Conservation (phyloP, 352 stramenopile species). For the Pythium dissimile region DNA sequence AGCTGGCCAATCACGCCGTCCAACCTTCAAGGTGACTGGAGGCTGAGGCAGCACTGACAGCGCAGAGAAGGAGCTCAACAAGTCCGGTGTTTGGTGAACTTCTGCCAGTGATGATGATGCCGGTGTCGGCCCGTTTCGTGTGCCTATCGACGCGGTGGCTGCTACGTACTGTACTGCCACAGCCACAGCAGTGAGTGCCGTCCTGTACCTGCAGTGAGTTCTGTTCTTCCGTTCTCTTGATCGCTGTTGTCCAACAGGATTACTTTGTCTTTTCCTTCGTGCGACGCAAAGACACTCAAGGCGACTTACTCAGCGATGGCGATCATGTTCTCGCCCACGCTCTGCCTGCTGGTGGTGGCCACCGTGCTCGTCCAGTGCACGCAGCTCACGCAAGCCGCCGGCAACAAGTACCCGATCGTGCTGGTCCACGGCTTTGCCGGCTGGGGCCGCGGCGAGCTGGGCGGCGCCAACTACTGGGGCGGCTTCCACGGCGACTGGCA, state of each 20-base stretch:
- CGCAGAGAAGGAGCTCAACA: too few species aligned
- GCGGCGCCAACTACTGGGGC: constrained; percentile 31
- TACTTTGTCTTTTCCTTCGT: neutral
- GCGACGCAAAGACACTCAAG: too few species aligned
- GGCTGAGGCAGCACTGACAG: too few species aligned
- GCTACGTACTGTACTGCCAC: too few species aligned
- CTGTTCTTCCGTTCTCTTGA: too few species aligned
- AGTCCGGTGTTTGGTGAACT: neutral
- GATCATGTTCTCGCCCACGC: neutral
- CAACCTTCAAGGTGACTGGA: neutral
- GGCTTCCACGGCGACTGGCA: constrained; percentile 27
- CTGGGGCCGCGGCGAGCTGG: constrained; percentile 30
- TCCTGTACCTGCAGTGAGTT: too few species aligned
- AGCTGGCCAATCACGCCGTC: neutral
- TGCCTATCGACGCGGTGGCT: neutral
- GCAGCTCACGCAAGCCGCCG: neutral
- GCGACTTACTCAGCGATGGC: too few species aligned
- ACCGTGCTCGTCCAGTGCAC: neutral
- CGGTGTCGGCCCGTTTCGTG: neutral
- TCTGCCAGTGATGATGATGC: neutral
- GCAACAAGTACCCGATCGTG: constrained; percentile 29
- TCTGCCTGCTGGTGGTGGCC: neutral
- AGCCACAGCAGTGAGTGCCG: too few species aligned
- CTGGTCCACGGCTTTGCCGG: constrained; percentile 35
- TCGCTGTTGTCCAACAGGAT: too few species aligned